Evolutionary conservation across 192 early-diverging fungal species (phyloP), one percentile per base, ranked within the genome.

Genomic region (Linnemannia hyalina): DNA sequence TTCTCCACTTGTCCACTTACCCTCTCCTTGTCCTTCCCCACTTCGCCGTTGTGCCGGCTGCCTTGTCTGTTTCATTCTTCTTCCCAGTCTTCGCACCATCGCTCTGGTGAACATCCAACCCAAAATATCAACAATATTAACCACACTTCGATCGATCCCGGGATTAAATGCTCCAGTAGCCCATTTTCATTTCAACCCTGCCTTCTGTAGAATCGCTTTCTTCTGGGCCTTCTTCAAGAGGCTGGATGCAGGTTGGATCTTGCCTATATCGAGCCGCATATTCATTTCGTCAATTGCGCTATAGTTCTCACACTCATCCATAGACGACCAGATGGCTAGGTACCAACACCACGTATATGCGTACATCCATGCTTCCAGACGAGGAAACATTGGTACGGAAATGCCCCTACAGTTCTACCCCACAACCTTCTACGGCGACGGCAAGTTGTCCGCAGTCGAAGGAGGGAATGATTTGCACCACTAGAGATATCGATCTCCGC

Each of bases 31-130:
- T 26, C n/a, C n/a, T 6, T 57, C 6, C 55, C 13, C 22, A 57
- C 55, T 65, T 65, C 60, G 60, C 60, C 60, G 60, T 65, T 65
- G 60, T 65, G 60, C 60, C 60, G 60, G 60, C 60, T 65, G 55
- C 10, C 55, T 60, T 65, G 60, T 65, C 60, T 29, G 11, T 65
- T 65, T 57, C 55, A 57, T 57, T 57, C 49, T 57, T 57, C 7
- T 57, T 32, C 60, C 29, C 60, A 65, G n/a, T 26, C 11, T 65
- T 65, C 23, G 11, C 60, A 65, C 11, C 60, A 32, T 65, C 55
- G 8, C 55, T 23, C 55, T 26, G n/a, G 55, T 26, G 55, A 26
- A 57, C 7, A 57, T 57, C 20, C 54, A 57, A n/a, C 15, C 11
- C 6, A 52, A 52, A 52, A 23, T 3, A n/a, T 6, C 18, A 3